phyloP scores from a whole-genome alignment of 805 yeast species.

The Ogataea polymorpha region DNA sequence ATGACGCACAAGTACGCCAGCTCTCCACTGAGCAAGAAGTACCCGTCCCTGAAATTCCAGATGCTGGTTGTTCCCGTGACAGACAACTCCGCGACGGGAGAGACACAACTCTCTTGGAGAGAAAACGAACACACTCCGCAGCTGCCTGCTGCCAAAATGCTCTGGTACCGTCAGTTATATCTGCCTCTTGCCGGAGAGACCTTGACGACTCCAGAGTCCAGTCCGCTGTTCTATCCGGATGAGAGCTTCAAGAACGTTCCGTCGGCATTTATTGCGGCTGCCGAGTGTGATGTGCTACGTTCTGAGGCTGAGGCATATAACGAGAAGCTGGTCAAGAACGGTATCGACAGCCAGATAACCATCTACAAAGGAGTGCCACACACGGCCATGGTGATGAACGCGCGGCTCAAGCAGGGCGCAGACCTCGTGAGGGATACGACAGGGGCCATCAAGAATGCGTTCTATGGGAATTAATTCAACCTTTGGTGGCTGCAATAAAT shows the following conservation, averaged over 20 bases:
- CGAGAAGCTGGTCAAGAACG: constrained; percentile 36
- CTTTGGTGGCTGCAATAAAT: too few species aligned
- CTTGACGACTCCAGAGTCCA: constrained; percentile 33
- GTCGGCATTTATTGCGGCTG: constrained; percentile 41
- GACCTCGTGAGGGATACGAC: constrained; percentile 7
- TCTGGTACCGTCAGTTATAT: constrained; percentile 42
- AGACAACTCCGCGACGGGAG: constrained; percentile 39
- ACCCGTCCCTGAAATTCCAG: constrained; percentile 39
- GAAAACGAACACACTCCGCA: constrained; percentile 40
- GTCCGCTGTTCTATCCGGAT: constrained; percentile 41
- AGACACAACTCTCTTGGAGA: constrained; percentile 37
- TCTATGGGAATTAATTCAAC: background rate
- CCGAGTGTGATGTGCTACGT: constrained; percentile 43
- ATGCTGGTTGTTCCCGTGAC: constrained; percentile 43
- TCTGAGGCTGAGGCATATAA: constrained; percentile 44
- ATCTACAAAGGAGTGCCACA: constrained; percentile 45
- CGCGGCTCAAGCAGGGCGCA: constrained; percentile 17
- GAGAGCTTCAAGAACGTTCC: constrained; percentile 39
- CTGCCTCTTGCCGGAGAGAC: constrained; percentile 40
- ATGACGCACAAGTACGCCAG: constrained; percentile 34
- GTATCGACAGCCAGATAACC: constrained; percentile 33
- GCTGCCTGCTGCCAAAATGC: constrained; percentile 43
- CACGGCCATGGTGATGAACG: constrained; percentile 49
- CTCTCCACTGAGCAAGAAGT: constrained; percentile 18
- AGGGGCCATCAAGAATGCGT: constrained; percentile 4